A percentile compares a stretch with the other conserved stretches of the same genome.
Evolutionary conservation across 192 early-diverging fungal genomes (phyloP).

Genomic region (Dissophora globulifera): DNA sequence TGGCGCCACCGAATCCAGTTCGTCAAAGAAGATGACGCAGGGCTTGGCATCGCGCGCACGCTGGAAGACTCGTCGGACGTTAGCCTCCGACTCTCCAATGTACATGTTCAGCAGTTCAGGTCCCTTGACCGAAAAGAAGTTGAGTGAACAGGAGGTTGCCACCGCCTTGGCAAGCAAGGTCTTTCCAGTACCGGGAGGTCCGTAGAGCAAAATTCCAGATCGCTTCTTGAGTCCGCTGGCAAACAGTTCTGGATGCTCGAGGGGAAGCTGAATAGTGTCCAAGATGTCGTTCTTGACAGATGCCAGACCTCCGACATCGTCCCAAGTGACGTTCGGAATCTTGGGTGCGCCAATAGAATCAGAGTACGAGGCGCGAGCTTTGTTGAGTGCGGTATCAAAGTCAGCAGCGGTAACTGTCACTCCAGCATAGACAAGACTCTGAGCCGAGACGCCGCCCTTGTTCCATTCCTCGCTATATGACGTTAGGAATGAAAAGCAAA

Average conservation of each 20-base stretch:
- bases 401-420: conserved; percentile 81
- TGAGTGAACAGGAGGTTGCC: conserved; percentile 96
- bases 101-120: conserved; percentile 99
- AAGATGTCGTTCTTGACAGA: conserved; percentile 93
- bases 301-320: conserved; percentile 95
- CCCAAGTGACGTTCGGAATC: conserved; percentile 98
- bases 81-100: conserved; percentile 98
- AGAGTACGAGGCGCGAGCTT: conserved; percentile 83
- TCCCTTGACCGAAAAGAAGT: conserved; percentile 99
- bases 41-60: conserved; percentile 96
- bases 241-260: conserved; percentile 97
- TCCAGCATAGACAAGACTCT: conserved; percentile 75
- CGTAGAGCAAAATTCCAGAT: conserved; percentile 93
- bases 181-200: conserved; percentile 98
- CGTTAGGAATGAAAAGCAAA: background rate
- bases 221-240: conserved; percentile 93
- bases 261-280: conserved; percentile 96
- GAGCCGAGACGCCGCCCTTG: conserved; percentile 47
- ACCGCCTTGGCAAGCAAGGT: conserved; percentile 99
- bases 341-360: conserved; percentile 96
- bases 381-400: conserved; percentile 81
- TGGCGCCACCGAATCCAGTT: conserved; percentile 97
- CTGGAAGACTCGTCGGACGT: conserved; percentile 96
- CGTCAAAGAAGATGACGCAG: conserved; percentile 99
- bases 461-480: conserved; percentile 50